These are phyloP conservation scores for Xanthoconium stramineum DNA, from an alignment of 768 basidiomycete genomes.

Conservation along the genomic window DNA sequence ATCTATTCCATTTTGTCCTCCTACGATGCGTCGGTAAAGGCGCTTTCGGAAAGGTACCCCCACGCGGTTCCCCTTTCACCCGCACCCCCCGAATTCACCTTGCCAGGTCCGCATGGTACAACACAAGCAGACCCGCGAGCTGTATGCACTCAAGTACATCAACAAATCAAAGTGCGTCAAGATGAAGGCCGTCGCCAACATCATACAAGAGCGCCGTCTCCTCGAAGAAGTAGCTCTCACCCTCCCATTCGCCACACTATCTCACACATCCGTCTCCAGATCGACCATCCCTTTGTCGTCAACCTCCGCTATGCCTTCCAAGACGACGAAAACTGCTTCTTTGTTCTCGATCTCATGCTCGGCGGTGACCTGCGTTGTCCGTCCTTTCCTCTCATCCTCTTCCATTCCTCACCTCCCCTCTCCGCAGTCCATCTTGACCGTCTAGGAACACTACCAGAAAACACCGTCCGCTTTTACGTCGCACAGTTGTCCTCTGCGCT, in stretches of 20 bases:
- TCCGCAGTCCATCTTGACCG: slow-evolving; percentile 82
- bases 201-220: slow-evolving; percentile 91
- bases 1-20: slow-evolving; percentile 95
- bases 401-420: not conserved
- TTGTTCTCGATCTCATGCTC: slow-evolving; percentile 95
- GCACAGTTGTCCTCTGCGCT: slow-evolving; percentile 88
- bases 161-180: slow-evolving; percentile 97
- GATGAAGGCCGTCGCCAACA: slow-evolving; percentile 97
- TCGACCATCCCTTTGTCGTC: slow-evolving; percentile 94
- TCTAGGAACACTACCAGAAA: slow-evolving; percentile 69
- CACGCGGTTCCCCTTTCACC: not conserved
- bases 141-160: slow-evolving; percentile 99
- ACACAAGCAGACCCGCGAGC: slow-evolving; percentile 95
- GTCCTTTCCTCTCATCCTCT: slow-evolving; percentile 21
- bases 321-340: slow-evolving; percentile 98
- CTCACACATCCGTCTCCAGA: slow-evolving; percentile 41
- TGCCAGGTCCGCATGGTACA: slow-evolving; percentile 95
- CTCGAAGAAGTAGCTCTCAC: slow-evolving; percentile 80
- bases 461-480: slow-evolving; percentile 81
- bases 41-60: slow-evolving; percentile 89
- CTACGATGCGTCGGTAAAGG: slow-evolving; percentile 97
- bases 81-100: slow-evolving; percentile 9
- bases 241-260: not conserved
- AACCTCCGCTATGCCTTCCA: slow-evolving; percentile 96
- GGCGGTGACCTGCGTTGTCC: slow-evolving; percentile 91